These are phyloP conservation scores for Russula virescens DNA, from an alignment of 768 basidiomycete genomes.

Conservation along the genomic window DNA sequence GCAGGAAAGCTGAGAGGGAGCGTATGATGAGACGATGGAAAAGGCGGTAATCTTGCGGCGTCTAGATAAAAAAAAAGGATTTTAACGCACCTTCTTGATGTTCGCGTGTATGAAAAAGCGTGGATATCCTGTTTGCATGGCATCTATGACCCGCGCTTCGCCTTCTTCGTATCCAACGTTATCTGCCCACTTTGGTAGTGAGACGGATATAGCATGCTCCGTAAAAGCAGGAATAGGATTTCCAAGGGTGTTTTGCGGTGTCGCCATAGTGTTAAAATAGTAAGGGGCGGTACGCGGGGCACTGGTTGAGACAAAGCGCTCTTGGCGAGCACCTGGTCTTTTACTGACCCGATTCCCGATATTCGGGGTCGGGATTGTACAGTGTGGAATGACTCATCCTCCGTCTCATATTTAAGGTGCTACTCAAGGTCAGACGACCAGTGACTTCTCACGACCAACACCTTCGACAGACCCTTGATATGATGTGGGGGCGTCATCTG, in stretches of 20 bases:
- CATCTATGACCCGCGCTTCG: slow-evolving; percentile 66
- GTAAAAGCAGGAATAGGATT: slow-evolving; percentile 58
- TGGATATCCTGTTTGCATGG: slow-evolving; percentile 88
- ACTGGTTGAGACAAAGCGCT: no score
- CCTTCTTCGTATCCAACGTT: slow-evolving; percentile 91
- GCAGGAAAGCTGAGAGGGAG: slow-evolving; percentile 54
- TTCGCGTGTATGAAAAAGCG: slow-evolving; percentile 88
- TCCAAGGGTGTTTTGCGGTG: slow-evolving; percentile 35
- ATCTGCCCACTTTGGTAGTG: slow-evolving; percentile 88
- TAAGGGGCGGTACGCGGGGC: not conserved
- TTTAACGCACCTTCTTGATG: slow-evolving; percentile 84
- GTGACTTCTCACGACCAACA: no score
- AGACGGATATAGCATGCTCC: slow-evolving; percentile 92
- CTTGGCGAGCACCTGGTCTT: not conserved
- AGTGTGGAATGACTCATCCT: no score
- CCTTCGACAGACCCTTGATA: no score
- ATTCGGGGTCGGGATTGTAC: no score
- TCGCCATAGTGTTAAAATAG: not conserved
- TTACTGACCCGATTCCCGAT: no score
- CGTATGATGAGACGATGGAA: not conserved
- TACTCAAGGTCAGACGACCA: no score
- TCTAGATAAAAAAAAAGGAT: no score
- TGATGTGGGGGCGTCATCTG: no score
- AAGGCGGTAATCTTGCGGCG: no score
- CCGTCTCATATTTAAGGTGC: no score